phyloP scores from a whole-genome alignment of 2,329 filamentous ascomycete species.

The Claviceps monticola region DNA sequence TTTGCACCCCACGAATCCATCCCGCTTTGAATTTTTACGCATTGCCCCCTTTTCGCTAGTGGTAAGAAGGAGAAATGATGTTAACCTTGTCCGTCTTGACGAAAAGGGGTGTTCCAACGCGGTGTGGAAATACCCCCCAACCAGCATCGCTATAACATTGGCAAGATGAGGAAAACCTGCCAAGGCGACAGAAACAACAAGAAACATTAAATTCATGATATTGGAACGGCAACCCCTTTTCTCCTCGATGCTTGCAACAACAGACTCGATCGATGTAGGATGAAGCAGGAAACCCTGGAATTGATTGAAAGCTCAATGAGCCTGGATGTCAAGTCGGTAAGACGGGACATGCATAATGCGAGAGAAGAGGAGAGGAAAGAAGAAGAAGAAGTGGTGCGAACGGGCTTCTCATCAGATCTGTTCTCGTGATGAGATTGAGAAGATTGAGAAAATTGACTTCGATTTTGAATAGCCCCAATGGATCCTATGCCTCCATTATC shows the following conservation, averaged over 20 bases:
- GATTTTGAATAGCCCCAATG: constrained; percentile 14
- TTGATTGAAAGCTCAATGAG: background rate
- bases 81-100: no score
- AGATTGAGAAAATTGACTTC: background rate
- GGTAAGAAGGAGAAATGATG: no score
- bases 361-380: background rate
- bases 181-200: background rate
- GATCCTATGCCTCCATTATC: constrained; percentile 3
- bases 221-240: background rate
- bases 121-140: background rate
- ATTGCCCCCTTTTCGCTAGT: no score
- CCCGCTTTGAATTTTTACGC: no score
- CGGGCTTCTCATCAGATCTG: background rate
- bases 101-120: no score
- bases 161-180: background rate
- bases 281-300: background rate
- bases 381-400: background rate
- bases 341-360: background rate
- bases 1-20: no score
- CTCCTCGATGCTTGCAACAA: background rate
- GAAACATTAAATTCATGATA: background rate
- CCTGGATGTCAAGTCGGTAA: background rate
- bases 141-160: background rate
- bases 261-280: background rate
- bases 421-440: background rate